Conservation (phyloP, 2,329 filamentous ascomycete genomes). For the Domatiomyces catenatus region DNA sequence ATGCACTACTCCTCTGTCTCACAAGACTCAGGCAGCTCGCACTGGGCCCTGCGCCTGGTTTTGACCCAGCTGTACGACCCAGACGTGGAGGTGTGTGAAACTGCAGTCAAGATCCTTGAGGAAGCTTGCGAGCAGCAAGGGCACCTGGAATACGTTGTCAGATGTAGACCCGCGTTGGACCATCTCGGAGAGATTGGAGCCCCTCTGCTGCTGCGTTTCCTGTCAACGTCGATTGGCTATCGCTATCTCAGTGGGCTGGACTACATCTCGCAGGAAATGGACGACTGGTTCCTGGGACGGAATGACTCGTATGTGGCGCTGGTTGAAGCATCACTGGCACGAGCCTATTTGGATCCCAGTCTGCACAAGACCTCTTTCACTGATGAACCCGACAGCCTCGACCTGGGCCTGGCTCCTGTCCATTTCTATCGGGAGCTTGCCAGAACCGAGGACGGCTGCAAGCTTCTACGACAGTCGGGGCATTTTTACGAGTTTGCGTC, state of each 20-base stretch:
- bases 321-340: slow-evolving; percentile 87
- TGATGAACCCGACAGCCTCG: slow-evolving; percentile 43
- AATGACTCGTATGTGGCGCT: slow-evolving; percentile 93
- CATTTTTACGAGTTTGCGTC: slow-evolving; percentile 88
- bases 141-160: slow-evolving; percentile 88
- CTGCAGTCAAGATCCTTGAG: slow-evolving; percentile 91
- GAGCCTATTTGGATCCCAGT: slow-evolving; percentile 51
- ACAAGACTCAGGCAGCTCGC: slow-evolving; percentile 48
- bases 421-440: slow-evolving; percentile 96
- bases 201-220: slow-evolving; percentile 74
- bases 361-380: slow-evolving; percentile 29
- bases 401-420: slow-evolving; percentile 57
- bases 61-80: slow-evolving; percentile 98
- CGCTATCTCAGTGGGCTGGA: slow-evolving; percentile 93
- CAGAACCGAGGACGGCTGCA: slow-evolving; percentile 81
- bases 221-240: slow-evolving; percentile 93
- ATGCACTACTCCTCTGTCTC: slow-evolving; percentile 26
- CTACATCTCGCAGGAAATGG: slow-evolving; percentile 99
- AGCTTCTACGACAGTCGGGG: slow-evolving; percentile 75
- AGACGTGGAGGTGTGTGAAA: slow-evolving; percentile 89
- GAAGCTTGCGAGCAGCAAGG: slow-evolving; percentile 89
- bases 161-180: slow-evolving; percentile 84
- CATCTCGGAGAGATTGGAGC: slow-evolving; percentile 94
- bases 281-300: slow-evolving; percentile 94
- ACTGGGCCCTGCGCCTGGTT: slow-evolving; percentile 92